phyloP scores from a whole-genome alignment of 2,329 filamentous ascomycete genomes.

The Tolypocladium ovalisporum region DNA sequence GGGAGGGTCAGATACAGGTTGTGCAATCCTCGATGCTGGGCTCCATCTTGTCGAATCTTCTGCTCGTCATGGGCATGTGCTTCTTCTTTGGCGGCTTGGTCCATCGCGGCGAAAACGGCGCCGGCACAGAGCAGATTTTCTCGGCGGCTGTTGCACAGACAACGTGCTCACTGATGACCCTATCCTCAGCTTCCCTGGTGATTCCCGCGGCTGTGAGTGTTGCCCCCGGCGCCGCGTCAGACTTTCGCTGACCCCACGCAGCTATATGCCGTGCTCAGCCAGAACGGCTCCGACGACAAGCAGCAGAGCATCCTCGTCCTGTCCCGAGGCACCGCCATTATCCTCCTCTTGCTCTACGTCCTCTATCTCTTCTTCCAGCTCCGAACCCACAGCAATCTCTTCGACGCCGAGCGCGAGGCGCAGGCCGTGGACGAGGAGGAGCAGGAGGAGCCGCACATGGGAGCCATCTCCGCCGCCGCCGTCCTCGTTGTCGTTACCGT shows the following conservation, averaged over 20 bases:
- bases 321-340: constrained; percentile 66
- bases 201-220: constrained; percentile 56
- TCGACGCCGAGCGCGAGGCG: constrained; percentile 48
- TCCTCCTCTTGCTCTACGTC: constrained; percentile 63
- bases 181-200: constrained; percentile 67
- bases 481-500: constrained; percentile 61
- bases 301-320: constrained; percentile 53
- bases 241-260: constrained; percentile 11
- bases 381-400: constrained; percentile 61
- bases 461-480: constrained; percentile 50
- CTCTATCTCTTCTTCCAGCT: constrained; percentile 73
- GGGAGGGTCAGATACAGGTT: constrained; percentile 78
- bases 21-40: constrained; percentile 98
- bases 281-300: constrained; percentile 26
- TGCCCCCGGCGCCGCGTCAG: not conserved
- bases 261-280: constrained; percentile 56
- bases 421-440: constrained; percentile 28
- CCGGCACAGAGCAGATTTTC: constrained; percentile 58
- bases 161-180: constrained; percentile 62
- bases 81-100: constrained; percentile 65
- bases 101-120: constrained; percentile 45
- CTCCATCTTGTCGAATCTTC: constrained; percentile 86
- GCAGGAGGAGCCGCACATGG: constrained; percentile 41
- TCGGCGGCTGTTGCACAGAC: constrained; percentile 70
- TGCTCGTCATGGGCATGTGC: constrained; percentile 76